Base-by-base conservation (phyloP, 1,139 yeast genomes). In the Spathaspora sp. region DNA sequence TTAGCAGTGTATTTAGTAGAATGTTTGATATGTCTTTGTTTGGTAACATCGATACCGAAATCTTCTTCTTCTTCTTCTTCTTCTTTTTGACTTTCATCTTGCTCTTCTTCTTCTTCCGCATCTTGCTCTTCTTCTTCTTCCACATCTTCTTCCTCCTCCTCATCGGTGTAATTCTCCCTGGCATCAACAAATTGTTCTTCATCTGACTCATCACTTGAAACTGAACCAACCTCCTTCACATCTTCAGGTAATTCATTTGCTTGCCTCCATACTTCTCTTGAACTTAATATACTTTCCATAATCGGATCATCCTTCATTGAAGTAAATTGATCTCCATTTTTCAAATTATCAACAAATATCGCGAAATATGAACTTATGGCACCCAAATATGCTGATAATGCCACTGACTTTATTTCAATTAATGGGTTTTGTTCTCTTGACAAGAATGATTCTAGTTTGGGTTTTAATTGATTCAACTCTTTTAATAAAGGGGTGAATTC, bases 221-320 rank as follows among this genome's bases (percentile, higher is more conserved):
- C 56, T 7, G 53, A 6, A 25, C 54, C 60, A 11, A 50, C 60
- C 16, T 51, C 58, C 13, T 48, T 56, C 3, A 34, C 53, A n/a
- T 50, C 56, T 16, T 47, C 55, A 5, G 75, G 72, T 36, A 85
- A 61, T 47, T 69, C 81, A 43, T 63, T 73, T 2, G 89, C 91
- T 56, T 85, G 91, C 61, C 95, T 79, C 97, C 97, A 91, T n/a
- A 87, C 77, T 61, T 90, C 97, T 55, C 95, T 78, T 2, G 93
- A 76, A 46, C 86, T 82, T 48, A 91, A 72, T 39, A 91, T 85
- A 27, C 86, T 78, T 58, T 88, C 91, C 96, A 91, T 90, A 2
- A 91, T 86, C 2, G 93, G 88, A 56, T 86, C 91, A 47, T 88
- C 95, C 57, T 87, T 89, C 85, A 91, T 82, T 26, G 84, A 74